phyloP scores from a whole-genome alignment of 768 basidiomycete species.

The Daedalea quercina region DNA sequence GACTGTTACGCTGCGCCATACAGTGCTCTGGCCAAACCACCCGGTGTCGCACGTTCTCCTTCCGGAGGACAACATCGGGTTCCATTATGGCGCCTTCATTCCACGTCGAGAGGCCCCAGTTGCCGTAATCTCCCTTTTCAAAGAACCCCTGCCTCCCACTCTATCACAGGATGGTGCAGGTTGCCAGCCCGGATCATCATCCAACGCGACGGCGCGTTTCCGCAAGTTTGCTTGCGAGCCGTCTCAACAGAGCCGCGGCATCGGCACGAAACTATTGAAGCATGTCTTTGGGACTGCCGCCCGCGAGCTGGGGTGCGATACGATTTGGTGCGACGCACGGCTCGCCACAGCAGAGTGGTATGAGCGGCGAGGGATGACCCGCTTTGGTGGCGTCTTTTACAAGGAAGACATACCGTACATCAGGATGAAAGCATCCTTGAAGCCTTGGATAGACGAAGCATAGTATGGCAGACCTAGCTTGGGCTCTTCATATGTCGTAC shows the following conservation, averaged over 20 bases:
- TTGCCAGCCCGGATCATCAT: conserved; percentile 14
- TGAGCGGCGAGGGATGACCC: conserved; percentile 39
- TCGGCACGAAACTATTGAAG: conserved; percentile 43
- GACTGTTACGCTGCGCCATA: conserved; percentile 46
- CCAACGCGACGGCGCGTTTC: too few species aligned
- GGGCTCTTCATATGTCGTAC: too few species aligned
- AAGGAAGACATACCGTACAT: conserved; percentile 51
- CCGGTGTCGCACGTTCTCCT: conserved; percentile 41
- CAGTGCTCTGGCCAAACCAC: conserved; percentile 51
- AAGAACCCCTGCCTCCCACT: conserved; percentile 32
- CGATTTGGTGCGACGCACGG: conserved; percentile 57
- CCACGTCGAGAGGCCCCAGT: conserved; percentile 28
- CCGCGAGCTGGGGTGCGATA: conserved; percentile 32
- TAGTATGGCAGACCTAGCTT: too few species aligned
- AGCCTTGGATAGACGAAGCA: too few species aligned
- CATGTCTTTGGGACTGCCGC: conserved; percentile 32
- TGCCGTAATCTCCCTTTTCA: conserved; percentile 53
- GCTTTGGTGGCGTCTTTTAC: conserved; percentile 46
- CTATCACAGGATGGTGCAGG: too few species aligned
- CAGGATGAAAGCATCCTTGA: conserved; percentile 31
- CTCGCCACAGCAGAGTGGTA: conserved; percentile 42
- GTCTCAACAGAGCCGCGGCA: conserved; percentile 43
- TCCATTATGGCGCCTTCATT: conserved; percentile 54
- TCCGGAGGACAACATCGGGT: conserved; percentile 43
- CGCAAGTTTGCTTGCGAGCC: conserved; percentile 56